Percentiles rank a stretch among this genome's conserved stretches.
Conservation (phyloP, 345 rosid species). For the Euclidium syriacum region DNA sequence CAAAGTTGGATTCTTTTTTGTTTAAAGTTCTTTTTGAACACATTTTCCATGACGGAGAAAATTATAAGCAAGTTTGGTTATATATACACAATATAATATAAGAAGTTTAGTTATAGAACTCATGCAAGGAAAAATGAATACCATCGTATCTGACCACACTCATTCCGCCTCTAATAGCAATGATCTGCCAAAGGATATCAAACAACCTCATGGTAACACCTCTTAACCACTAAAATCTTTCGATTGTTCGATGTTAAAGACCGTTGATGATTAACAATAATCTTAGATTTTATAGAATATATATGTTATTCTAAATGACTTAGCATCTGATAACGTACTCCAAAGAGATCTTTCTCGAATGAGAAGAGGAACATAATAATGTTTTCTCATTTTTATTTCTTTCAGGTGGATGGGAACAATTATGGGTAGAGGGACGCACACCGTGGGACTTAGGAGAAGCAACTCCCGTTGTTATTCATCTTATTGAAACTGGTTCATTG, state of each 20-base stretch:
- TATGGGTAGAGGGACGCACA: constrained; percentile 58
- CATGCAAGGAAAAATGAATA: background rate
- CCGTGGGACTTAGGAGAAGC: constrained; percentile 77
- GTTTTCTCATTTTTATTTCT: background rate
- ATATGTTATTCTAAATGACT: too few species aligned
- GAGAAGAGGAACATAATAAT: too few species aligned
- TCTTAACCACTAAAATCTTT: background rate
- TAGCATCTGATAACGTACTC: too few species aligned
- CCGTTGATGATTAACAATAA: background rate
- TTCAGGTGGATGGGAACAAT: constrained; percentile 67
- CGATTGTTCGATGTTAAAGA: background rate
- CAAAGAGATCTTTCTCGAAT: too few species aligned
- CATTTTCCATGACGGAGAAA: background rate
- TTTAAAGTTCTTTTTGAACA: background rate
- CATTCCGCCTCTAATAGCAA: background rate
- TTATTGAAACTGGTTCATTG: constrained; percentile 45
- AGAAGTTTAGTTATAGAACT: background rate
- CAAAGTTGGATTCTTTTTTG: background rate
- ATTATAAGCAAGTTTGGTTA: background rate
- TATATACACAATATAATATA: background rate
- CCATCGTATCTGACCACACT: background rate
- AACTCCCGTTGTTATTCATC: constrained; percentile 55
- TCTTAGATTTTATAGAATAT: too few species aligned
- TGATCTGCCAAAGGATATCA: constrained; percentile 13
- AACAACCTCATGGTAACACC: constrained; percentile 21